Conservation (phyloP, 768 basidiomycete genomes). For the Leucosporidium creatinivorum region DNA sequence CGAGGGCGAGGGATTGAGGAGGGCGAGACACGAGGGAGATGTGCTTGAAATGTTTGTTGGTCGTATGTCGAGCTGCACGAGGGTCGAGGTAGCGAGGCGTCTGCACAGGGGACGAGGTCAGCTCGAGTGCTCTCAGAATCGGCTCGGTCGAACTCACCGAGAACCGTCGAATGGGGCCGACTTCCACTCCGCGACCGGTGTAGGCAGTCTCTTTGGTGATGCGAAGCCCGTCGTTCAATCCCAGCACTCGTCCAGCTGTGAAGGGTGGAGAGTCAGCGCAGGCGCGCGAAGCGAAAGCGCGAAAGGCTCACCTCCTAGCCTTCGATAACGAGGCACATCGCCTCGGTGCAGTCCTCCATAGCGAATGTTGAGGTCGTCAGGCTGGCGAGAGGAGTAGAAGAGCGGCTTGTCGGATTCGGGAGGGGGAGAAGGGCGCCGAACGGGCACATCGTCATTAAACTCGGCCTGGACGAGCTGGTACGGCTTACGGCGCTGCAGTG, state of each 20-base stretch:
- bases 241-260: constrained; percentile 20
- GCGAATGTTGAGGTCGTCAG: constrained; percentile 27
- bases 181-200: constrained; percentile 13
- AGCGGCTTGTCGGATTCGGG: background rate
- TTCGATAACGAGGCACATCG: constrained; percentile 20
- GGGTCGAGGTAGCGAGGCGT: constrained; percentile 32
- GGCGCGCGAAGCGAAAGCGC: background rate
- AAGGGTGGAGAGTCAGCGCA: background rate
- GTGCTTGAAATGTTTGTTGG: constrained; percentile 20
- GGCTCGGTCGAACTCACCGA: too few species aligned
- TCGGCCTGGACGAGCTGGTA: constrained; percentile 6
- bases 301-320: constrained; percentile 2
- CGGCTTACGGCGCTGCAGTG: constrained; percentile 2
- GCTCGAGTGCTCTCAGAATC: background rate
- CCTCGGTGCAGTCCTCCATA: constrained; percentile 29
- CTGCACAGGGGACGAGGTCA: background rate
- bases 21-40: constrained; percentile 21
- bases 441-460: too few species aligned
- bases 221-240: constrained; percentile 26
- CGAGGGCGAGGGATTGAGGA: constrained; percentile 7
- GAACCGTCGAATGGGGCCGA: constrained; percentile 7
- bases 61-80: constrained; percentile 14
- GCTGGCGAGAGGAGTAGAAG: constrained; percentile 22
- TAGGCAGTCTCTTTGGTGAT: constrained; percentile 30
- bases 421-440: background rate